Evolutionary conservation across 805 yeast species (phyloP), one percentile per base, ranked within the genome.

Genomic region (Zygosaccharomyces bisporus): DNA sequence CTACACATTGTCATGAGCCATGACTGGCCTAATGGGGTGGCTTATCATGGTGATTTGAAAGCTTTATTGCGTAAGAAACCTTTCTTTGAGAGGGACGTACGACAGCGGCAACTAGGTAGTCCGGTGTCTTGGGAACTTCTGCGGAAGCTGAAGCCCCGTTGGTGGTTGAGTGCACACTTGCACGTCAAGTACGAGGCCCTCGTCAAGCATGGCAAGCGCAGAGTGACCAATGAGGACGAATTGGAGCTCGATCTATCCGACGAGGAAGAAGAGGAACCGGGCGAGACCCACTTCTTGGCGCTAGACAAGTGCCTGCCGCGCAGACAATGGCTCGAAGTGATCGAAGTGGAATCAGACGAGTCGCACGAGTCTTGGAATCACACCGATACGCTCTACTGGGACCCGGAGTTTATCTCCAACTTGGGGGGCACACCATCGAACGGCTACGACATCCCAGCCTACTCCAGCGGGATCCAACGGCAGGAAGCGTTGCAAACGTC

Each of bases 21-120:
- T 64, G 99, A 93, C 68, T 93, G 99, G 99, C 99, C 99, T 0
- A 80, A 73, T 32, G 86, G 85, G 3, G 80, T 90, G 7, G 83
- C 75, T 34, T 65, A 77, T 4, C 66, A 75, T 61, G 98, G 97
- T 0, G 63, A 85, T 54, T 13, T 70, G n/a, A 50, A 61, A 0
- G 45, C 54, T 18, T 66, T 93, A 8, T 55, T 91, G 18, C 56
- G 58, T 20, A 51, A 55, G 9, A 93, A 93, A 60, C 86, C 84
- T 0, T 84, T 73, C 56, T 86, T 93, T 61, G 69, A 66, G 47
- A 55, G 57, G 1, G 98, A 91, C 61, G 74, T 89, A 1, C 64
- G 71, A 2, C 66, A 66, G 1, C 77, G 79, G 1, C 67, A 67
- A 13, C 67, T 91, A 39, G 99, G 99, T 0, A 84, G 84, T 13